These are phyloP conservation scores for Rubia balearica DNA, from an alignment of 305 asterid genomes.

Conservation along the genomic window DNA sequence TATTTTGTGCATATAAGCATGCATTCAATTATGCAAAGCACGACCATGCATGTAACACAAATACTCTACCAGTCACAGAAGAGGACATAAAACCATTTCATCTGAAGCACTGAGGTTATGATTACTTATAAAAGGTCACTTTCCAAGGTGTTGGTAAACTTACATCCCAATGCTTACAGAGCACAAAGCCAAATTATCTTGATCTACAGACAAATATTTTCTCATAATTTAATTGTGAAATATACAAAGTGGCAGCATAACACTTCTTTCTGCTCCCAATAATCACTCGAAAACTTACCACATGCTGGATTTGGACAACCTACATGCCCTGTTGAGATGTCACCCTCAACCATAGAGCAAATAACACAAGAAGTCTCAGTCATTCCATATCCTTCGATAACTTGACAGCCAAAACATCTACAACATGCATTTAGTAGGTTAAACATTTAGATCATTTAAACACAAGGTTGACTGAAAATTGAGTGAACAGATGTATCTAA, in stretches of 20 bases:
- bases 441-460: slow-evolving; percentile 12
- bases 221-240: neutral
- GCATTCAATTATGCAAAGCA: neutral
- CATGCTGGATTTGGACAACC: slow-evolving; percentile 97
- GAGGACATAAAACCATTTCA: neutral
- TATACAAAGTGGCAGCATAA: neutral
- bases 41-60: neutral
- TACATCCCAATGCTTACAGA: neutral
- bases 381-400: slow-evolving; percentile 95
- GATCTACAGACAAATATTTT: neutral
- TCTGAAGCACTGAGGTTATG: neutral
- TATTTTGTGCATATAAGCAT: neutral
- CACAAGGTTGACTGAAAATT: neutral
- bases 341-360: slow-evolving; percentile 69
- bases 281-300: slow-evolving; percentile 42
- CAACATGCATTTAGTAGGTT: slow-evolving; percentile 20
- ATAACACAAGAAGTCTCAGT: slow-evolving; percentile 95
- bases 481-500: neutral
- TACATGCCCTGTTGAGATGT: slow-evolving; percentile 75
- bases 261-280: neutral
- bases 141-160: neutral
- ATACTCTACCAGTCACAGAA: neutral
- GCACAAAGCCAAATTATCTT: neutral
- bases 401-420: slow-evolving; percentile 92
- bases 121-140: neutral